Evolutionary conservation across 805 yeast species (phyloP).

Genomic region (Yamadazyma olivae): DNA sequence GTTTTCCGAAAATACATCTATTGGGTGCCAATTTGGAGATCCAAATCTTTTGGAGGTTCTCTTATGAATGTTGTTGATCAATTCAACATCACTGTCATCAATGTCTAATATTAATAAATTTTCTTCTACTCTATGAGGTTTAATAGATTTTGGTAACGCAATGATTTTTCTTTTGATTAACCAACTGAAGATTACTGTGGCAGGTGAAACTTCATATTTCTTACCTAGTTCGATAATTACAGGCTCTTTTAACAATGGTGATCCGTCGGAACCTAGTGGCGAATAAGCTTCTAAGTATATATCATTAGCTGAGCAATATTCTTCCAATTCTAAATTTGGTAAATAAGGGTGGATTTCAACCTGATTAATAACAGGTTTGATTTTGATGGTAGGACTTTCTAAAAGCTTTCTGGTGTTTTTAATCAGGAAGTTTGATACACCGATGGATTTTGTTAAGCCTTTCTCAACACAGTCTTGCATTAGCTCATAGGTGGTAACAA

Average conservation of each 20-base stretch:
- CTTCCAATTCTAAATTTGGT: constrained; percentile 61
- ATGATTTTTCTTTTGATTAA: constrained; percentile 37
- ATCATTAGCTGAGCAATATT: constrained; percentile 50
- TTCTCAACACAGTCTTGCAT: constrained; percentile 57
- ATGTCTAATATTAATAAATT: constrained; percentile 35
- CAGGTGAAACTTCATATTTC: constrained; percentile 41
- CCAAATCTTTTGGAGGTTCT: constrained; percentile 11
- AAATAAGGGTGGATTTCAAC: constrained; percentile 41
- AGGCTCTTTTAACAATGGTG: constrained; percentile 51
- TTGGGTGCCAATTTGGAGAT: constrained; percentile 13
- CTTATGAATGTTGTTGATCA: constrained; percentile 22
- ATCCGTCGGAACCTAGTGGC: constrained; percentile 63
- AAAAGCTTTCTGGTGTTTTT: constrained; percentile 29
- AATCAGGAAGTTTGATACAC: constrained; percentile 71
- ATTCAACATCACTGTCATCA: constrained; percentile 33
- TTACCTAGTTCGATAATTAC: constrained; percentile 43
- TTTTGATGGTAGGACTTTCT: constrained; percentile 30
- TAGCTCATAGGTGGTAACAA: constrained; percentile 49
- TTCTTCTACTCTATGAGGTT: constrained; percentile 24
- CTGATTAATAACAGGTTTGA: constrained; percentile 34
- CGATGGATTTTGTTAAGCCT: constrained; percentile 60
- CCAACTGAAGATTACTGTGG: constrained; percentile 51
- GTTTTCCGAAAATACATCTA: constrained; percentile 11
- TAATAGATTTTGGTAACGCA: constrained; percentile 36
- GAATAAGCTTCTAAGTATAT: constrained; percentile 74